A percentile compares a stretch with the other conserved stretches of the same genome.
These are phyloP conservation scores for Penicillium manginii DNA, from an alignment of 495 filamentous ascomycete species.

Conservation along the genomic window DNA sequence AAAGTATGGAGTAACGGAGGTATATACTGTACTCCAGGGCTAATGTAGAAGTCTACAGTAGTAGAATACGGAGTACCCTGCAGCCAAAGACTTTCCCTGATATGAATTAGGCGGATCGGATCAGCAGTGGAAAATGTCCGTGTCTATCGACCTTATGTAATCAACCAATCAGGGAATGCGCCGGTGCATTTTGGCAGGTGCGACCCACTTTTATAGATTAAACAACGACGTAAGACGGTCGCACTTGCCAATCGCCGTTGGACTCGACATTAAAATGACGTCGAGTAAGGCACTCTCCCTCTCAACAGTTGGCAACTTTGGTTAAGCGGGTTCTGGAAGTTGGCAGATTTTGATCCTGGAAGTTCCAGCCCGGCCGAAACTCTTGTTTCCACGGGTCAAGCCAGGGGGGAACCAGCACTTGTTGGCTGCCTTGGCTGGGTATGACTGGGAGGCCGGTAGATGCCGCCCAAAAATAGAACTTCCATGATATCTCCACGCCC, in stretches of 20 bases:
- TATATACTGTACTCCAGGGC: no score
- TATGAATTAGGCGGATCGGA: constrained; percentile 1
- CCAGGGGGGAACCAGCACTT: background rate
- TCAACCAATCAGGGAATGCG: constrained; percentile 17
- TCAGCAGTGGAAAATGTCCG: background rate
- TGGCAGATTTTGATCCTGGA: background rate
- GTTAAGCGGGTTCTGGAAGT: background rate
- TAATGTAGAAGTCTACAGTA: no score
- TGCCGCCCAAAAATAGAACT: background rate
- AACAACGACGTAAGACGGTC: constrained; percentile 27
- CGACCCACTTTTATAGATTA: constrained; percentile 31
- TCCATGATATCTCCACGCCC: background rate
- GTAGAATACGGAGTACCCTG: no score
- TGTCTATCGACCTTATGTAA: no score
- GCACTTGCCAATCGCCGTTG: constrained; percentile 1
- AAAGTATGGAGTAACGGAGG: no score
- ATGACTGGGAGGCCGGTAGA: no score
- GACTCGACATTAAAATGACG: constrained; percentile 15
- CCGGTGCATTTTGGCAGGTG: constrained; percentile 19
- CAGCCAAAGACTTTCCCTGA: background rate
- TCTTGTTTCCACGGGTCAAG: constrained; percentile 27
- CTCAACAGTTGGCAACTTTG: no score
- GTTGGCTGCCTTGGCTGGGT: no score
- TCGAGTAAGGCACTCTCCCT: background rate
- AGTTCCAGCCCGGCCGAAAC: background rate